phyloP scores from a whole-genome alignment of 768 basidiomycete genomes.

The Naematelia encephala region DNA sequence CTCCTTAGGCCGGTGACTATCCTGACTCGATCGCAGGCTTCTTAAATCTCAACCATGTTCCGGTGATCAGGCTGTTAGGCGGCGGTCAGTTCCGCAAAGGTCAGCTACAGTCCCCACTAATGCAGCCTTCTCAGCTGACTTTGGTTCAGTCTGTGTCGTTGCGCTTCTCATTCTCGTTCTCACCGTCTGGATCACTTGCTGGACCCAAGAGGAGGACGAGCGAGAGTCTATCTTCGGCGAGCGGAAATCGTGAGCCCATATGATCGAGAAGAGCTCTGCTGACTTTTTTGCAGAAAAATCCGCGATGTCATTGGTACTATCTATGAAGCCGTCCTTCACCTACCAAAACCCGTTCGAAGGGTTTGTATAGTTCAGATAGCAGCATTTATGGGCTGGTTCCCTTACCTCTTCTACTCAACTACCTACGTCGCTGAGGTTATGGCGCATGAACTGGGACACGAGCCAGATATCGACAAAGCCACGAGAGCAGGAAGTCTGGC shows the following conservation, averaged over 20 bases:
- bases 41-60: conserved; percentile 75
- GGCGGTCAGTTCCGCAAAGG: conserved; percentile 88
- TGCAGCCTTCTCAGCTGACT: not conserved
- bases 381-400: conserved; percentile 99
- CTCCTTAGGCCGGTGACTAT: not conserved
- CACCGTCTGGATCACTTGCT: conserved; percentile 86
- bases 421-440: conserved; percentile 93
- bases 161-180: conserved; percentile 71
- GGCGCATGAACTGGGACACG: conserved; percentile 69
- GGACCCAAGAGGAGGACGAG: conserved; percentile 65
- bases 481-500: conserved; percentile 82
- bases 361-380: conserved; percentile 86
- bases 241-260: conserved; percentile 40
- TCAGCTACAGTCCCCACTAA: conserved; percentile 11
- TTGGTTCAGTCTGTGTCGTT: conserved; percentile 69
- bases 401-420: conserved; percentile 84
- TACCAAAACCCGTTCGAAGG: conserved; percentile 77
- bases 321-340: conserved; percentile 63
- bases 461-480: conserved; percentile 78
- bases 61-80: conserved; percentile 73
- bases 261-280: conserved; percentile 2
- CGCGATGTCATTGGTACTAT: conserved; percentile 78
- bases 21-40: conserved; percentile 60
- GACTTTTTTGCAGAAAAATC: conserved; percentile 55
- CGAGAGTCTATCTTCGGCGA: conserved; percentile 55